Base-by-base conservation (phyloP, 2,329 filamentous ascomycete genomes). In the Aspergillus fructus region DNA sequence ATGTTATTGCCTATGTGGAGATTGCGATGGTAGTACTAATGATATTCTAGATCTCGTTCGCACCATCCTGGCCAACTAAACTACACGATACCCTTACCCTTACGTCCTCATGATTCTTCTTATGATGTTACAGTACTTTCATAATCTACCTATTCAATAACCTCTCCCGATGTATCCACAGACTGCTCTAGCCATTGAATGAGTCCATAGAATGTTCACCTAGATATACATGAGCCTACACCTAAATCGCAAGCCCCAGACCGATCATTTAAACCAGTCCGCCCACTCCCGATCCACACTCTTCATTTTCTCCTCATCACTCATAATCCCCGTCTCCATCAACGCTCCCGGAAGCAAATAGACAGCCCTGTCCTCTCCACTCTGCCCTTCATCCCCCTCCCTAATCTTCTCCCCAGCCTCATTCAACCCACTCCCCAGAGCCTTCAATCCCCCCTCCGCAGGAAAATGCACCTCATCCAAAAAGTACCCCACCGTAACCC, bases 51-150 rank as follows among this genome's bases (percentile, higher is more conserved):
- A 94, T 62, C 88, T 94, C 59, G 90, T 94, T 70, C 88, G 90
- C 70, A 93, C 90, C 53, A 92, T 94, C 71, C 87, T 94, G 65
- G 89, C 90, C 75, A 93, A 93, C 80, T 94, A 83, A 75, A 74
- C 56, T 58, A 64, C 21, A 21, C 65, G 60, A 70, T 66, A 68
- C 64, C 65, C 64, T 59, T 66, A 67, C 64, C 65, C 64, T 59
- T 61, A 56, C 61, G 62, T 62, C 57, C 60, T 64, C 49, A 65
- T 59, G 63, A 62, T 64, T 62, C 41, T 59, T 49, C 40, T 50
- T 59, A 55, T 53, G 48, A 52, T 55, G 49, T 54, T 51, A 59
- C 46, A 53, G 39, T 48, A 48, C 50, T 33, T 53, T 47, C 42
- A 47, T 54, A 54, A 54, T 54, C 43, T 11, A 30, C 27, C 8